These are phyloP conservation scores for Nymphaea colorata DNA, from an alignment of 164 flowering plant species.

Conservation along the genomic window DNA sequence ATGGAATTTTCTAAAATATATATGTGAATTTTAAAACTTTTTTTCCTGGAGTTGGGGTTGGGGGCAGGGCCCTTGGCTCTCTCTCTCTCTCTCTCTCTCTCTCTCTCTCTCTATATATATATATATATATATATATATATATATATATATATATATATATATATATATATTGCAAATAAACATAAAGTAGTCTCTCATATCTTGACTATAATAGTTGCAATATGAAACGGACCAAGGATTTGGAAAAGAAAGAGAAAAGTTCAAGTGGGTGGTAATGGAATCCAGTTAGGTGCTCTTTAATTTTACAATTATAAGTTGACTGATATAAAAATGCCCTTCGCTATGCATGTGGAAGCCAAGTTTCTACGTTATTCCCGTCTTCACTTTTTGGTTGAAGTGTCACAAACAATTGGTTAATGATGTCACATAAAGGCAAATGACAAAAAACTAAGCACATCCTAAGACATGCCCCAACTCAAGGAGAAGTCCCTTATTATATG, in stretches of 20 bases:
- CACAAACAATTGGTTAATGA: neutral
- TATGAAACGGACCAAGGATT: no score
- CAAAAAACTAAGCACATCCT: neutral
- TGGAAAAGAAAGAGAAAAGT: no score
- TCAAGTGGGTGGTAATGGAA: neutral
- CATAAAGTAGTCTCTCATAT: no score
- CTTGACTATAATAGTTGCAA: neutral
- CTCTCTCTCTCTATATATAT: no score
- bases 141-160: no score
- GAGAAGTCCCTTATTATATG: neutral
- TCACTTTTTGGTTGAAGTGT: neutral
- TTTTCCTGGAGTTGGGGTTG: no score
- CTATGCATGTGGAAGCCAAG: neutral
- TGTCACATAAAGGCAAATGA: neutral
- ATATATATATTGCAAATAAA: no score
- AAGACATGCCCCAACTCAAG: neutral
- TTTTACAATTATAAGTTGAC: neutral
- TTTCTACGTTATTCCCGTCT: neutral
- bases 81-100: no score
- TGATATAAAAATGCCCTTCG: neutral
- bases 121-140: no score
- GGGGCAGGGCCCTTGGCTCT: no score
- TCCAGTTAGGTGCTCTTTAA: neutral
- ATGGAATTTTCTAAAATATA: no score
- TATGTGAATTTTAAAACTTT: no score